These are phyloP conservation scores for Cystobasidium ongulense DNA, from an alignment of 768 basidiomycete species.

Conservation along the genomic window DNA sequence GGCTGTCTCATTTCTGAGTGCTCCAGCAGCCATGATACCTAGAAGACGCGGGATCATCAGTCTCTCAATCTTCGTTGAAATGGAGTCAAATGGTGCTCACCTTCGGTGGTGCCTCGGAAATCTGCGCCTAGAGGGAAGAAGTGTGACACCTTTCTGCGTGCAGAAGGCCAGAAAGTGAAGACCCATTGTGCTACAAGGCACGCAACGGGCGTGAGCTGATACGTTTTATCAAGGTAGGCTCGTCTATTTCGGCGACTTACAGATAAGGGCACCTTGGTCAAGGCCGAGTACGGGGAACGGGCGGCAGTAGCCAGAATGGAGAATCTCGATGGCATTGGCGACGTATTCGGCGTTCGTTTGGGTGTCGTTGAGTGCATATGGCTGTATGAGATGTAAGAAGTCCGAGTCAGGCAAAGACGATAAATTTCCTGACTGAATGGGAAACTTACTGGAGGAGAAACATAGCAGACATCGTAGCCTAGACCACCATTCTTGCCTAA, in stretches of 20 bases:
- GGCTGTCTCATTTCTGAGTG: neutral
- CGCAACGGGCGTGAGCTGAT: neutral
- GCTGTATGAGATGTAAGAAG: neutral
- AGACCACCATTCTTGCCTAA: neutral
- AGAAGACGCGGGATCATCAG: neutral
- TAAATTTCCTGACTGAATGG: neutral
- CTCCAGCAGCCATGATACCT: neutral
- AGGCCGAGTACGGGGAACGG: conserved; percentile 11
- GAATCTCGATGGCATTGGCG: conserved; percentile 8
- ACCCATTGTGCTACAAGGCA: conserved; percentile 21
- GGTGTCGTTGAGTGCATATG: conserved; percentile 18
- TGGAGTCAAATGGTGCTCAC: neutral
- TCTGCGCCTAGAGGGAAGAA: conserved; percentile 29
- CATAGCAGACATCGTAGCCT: conserved; percentile 27
- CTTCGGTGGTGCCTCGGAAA: conserved; percentile 12
- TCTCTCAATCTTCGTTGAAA: neutral
- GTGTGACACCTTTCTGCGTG: conserved; percentile 16
- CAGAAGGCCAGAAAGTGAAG: conserved; percentile 27
- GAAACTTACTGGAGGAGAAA: conserved; percentile 18
- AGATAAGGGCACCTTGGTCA: conserved; percentile 9
- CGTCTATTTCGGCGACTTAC: neutral
- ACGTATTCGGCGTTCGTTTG: conserved; percentile 31
- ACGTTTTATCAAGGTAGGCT: too few relatives aligned
- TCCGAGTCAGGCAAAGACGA: neutral
- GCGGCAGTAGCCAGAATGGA: neutral